Conservation (phyloP, 805 yeast species). For the Zygosaccharomyces rouxii region DNA sequence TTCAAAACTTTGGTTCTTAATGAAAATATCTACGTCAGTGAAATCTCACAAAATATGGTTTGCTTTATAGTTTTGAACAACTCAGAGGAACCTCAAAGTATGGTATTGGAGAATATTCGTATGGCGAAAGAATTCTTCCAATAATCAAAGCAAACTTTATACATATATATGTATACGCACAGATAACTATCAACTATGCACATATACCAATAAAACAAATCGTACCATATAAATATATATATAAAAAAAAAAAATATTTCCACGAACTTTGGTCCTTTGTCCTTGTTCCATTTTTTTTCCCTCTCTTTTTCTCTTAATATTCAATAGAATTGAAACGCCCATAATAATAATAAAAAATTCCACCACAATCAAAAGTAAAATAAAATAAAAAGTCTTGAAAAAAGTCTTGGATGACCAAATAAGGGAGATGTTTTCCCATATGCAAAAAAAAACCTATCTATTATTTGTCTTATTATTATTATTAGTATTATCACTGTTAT, state of each 20-base stretch:
- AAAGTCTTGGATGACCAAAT: no score
- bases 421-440: no score
- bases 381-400: background rate
- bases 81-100: slow-evolving; percentile 32
- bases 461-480: background rate
- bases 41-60: slow-evolving; percentile 56
- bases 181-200: no score
- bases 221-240: background rate
- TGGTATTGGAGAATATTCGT: slow-evolving; percentile 53
- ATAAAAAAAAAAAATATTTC: background rate
- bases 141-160: slow-evolving; percentile 10
- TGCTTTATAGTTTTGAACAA: slow-evolving; percentile 56
- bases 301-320: background rate
- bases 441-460: background rate
- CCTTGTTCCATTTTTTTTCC: background rate
- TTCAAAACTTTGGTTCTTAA: slow-evolving; percentile 71
- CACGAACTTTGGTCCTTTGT: background rate
- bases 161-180: background rate
- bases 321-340: background rate
- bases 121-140: slow-evolving; percentile 53
- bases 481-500: background rate
- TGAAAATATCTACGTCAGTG: slow-evolving; percentile 50
- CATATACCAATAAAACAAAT: background rate
- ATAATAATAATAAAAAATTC: background rate
- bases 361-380: background rate